Evolutionary conservation across 805 yeast genomes (phyloP).

Genomic region (Wickerhamiella kurtzmanii): DNA sequence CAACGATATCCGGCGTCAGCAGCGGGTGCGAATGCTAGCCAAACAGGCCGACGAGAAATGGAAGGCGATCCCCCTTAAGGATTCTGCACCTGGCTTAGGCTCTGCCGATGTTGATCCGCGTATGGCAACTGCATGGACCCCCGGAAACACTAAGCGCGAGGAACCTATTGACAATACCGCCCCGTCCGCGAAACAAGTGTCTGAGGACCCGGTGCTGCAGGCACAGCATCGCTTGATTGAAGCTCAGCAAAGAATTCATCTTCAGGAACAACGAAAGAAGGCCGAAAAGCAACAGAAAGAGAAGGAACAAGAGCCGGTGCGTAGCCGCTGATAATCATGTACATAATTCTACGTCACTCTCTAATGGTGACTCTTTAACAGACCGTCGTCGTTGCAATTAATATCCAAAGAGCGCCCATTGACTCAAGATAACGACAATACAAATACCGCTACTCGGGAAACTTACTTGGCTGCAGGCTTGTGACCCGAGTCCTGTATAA

Average conservation of each 20-base stretch:
- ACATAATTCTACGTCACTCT: too few relatives aligned
- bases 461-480: too few relatives aligned
- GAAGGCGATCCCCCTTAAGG: conserved; percentile 25
- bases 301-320: background rate
- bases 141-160: background rate
- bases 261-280: background rate
- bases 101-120: conserved; percentile 10
- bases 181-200: background rate
- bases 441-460: too few relatives aligned
- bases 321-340: too few relatives aligned
- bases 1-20: conserved; percentile 44
- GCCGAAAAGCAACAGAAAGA: background rate
- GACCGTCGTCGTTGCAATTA: too few relatives aligned
- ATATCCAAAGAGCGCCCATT: too few relatives aligned
- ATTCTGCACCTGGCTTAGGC: background rate
- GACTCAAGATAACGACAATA: too few relatives aligned
- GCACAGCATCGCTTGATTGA: background rate
- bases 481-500: too few relatives aligned
- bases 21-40: conserved; percentile 38
- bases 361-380: too few relatives aligned
- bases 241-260: background rate
- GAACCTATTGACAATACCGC: background rate
- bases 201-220: background rate
- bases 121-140: conserved; percentile 14
- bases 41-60: conserved; percentile 30